phyloP scores from a whole-genome alignment of 768 basidiomycete genomes.

The Rhodotorula graminis region DNA sequence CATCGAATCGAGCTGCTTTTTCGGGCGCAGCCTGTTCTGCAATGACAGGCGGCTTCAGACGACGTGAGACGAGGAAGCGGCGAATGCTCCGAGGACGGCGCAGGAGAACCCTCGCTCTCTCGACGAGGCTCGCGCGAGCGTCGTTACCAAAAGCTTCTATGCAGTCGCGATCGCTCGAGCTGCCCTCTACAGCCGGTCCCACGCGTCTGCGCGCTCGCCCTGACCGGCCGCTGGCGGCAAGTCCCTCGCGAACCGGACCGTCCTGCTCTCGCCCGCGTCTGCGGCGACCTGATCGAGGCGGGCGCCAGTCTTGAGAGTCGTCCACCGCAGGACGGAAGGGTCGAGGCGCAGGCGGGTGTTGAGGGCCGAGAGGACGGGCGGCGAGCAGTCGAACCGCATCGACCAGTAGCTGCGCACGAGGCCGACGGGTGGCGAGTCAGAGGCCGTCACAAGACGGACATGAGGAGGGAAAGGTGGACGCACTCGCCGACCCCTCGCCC shows the following conservation, averaged over 20 bases:
- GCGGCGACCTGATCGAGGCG: slow-evolving; percentile 63
- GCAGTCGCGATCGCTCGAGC: not conserved
- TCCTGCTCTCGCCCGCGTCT: slow-evolving; percentile 3
- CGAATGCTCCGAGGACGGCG: too few relatives aligned
- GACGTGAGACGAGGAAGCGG: too few relatives aligned
- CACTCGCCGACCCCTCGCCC: slow-evolving; percentile 64
- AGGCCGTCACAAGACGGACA: too few relatives aligned
- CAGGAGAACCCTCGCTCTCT: too few relatives aligned
- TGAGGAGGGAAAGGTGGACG: slow-evolving; percentile 47
- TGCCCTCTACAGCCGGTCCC: not conserved
- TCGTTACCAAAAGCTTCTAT: too few relatives aligned
- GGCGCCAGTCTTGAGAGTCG: slow-evolving; percentile 70
- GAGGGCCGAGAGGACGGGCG: slow-evolving; percentile 62
- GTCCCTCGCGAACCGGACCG: slow-evolving; percentile 8
- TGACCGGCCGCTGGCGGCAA: not conserved
- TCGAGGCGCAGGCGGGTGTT: slow-evolving; percentile 67
- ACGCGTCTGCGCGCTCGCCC: not conserved
- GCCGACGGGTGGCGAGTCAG: not conserved
- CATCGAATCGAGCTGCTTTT: too few relatives aligned
- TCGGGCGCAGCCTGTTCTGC: too few relatives aligned
- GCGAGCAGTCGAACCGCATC: slow-evolving; percentile 82
- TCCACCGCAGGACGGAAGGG: slow-evolving; percentile 73
- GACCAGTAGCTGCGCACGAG: slow-evolving; percentile 68
- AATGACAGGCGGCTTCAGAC: too few relatives aligned
- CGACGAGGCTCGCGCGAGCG: too few relatives aligned